These are phyloP conservation scores for Saccharum spontaneum DNA, from an alignment of 176 grass and related monocot species.

Conservation along the genomic window DNA sequence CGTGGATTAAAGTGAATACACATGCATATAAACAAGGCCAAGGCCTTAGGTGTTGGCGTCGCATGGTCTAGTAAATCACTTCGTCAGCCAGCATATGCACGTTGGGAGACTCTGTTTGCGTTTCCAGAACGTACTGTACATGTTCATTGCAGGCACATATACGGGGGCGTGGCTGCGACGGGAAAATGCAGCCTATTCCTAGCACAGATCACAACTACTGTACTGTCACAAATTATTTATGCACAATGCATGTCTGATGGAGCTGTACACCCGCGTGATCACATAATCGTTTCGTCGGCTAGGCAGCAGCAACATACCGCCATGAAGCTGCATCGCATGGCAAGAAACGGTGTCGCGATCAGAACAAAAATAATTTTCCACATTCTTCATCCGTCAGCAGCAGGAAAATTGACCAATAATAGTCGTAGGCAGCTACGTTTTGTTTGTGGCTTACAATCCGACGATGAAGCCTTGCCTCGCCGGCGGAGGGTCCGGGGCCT, in stretches of 20 bases:
- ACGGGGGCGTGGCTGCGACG: neutral
- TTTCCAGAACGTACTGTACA: neutral
- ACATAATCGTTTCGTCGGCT: conserved; percentile 44
- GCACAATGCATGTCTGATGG: neutral
- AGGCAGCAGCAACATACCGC: conserved; percentile 50
- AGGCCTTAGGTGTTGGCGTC: no score
- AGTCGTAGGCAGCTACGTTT: neutral
- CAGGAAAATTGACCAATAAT: neutral
- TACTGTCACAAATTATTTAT: neutral
- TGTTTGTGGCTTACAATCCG: conserved; percentile 43
- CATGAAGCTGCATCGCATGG: conserved; percentile 33
- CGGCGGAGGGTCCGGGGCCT: neutral
- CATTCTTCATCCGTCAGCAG: neutral
- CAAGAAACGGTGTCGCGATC: neutral
- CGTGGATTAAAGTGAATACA: no score
- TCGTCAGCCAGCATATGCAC: no score
- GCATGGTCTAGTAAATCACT: no score
- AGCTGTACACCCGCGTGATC: neutral
- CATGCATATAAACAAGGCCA: no score
- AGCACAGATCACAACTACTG: neutral
- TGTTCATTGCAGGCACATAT: neutral
- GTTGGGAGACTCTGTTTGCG: no score
- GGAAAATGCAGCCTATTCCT: neutral
- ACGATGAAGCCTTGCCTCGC: conserved; percentile 20
- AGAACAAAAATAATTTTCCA: neutral